A percentile compares a stretch with the other conserved stretches of the same genome.
Conservation (phyloP, 1,284 basidiomycete genomes). For the Peniophora sp. region DNA sequence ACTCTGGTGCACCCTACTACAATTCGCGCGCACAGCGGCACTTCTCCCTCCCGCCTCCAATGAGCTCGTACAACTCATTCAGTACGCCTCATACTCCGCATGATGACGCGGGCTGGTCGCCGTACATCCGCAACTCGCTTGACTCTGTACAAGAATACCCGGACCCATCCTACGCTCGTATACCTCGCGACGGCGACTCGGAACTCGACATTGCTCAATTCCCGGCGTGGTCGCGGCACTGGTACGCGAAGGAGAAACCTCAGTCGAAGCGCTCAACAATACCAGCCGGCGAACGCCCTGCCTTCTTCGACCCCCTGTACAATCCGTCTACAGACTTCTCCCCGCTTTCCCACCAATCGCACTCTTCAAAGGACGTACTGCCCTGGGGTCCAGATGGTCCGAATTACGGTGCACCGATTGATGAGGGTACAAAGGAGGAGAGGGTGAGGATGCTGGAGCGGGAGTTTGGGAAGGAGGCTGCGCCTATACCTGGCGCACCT, state of each 20-base stretch:
- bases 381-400: constrained; percentile 41
- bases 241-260: constrained; percentile 31
- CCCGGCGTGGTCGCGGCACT: constrained; percentile 51
- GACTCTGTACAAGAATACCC: constrained; percentile 9
- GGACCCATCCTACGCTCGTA: constrained; percentile 12
- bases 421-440: constrained; percentile 51
- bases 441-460: constrained; percentile 61
- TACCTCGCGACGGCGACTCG: constrained; percentile 16
- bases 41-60: constrained; percentile 39
- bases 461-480: constrained; percentile 38
- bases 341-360: constrained; percentile 14
- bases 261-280: background rate
- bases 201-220: constrained; percentile 55
- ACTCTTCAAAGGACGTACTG: constrained; percentile 23
- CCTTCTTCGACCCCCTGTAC: constrained; percentile 24
- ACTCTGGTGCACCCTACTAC: constrained; percentile 18
- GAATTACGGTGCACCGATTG: constrained; percentile 28
- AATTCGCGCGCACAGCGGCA: constrained; percentile 29
- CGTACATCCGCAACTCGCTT: background rate
- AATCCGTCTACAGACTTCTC: constrained; percentile 6
- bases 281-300: constrained; percentile 8
- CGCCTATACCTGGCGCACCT: constrained; percentile 17
- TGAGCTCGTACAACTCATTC: constrained; percentile 13
- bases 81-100: constrained; percentile 16
- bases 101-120: constrained; percentile 7